These are phyloP conservation scores for Blastobotrys buckinghamii DNA, from an alignment of 1,139 yeast genomes.

Conservation along the genomic window DNA sequence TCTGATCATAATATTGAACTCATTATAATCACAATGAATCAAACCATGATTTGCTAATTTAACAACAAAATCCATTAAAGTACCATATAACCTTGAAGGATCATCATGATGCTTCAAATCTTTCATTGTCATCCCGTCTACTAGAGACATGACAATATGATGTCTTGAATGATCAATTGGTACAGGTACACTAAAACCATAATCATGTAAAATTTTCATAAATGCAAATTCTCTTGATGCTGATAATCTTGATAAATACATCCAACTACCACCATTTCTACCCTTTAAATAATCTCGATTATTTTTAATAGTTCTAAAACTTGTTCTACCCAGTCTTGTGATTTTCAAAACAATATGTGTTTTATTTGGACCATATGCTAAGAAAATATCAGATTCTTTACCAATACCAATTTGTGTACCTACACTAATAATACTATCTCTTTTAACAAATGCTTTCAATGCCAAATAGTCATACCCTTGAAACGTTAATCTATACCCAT, in stretches of 20 bases:
- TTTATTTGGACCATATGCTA: constrained; percentile 56
- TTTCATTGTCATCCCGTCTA: constrained; percentile 86
- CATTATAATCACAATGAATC: constrained; percentile 96
- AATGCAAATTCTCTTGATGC: constrained; percentile 90
- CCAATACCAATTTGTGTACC: constrained; percentile 95
- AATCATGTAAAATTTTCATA: constrained; percentile 65
- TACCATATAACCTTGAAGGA: constrained; percentile 66
- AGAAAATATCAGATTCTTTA: constrained; percentile 90
- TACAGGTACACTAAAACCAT: constrained; percentile 79
- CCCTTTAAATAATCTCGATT: constrained; percentile 85
- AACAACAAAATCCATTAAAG: constrained; percentile 82
- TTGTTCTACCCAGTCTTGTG: constrained; percentile 89
- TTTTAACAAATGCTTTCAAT: constrained; percentile 65
- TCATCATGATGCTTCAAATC: constrained; percentile 64
- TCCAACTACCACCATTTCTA: constrained; percentile 73
- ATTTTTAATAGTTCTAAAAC: constrained; percentile 85
- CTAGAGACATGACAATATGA: constrained; percentile 86
- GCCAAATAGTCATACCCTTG: constrained; percentile 92
- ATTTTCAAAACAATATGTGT: constrained; percentile 49
- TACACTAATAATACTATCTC: constrained; percentile 67
- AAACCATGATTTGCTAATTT: constrained; percentile 80
- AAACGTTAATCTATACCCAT: constrained; percentile 85
- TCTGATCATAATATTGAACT: constrained; percentile 85
- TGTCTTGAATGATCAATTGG: constrained; percentile 92
- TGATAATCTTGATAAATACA: constrained; percentile 82